Evolutionary conservation across 2,329 filamentous ascomycete species (phyloP).

Genomic region (Curvularia eragrostidis): DNA sequence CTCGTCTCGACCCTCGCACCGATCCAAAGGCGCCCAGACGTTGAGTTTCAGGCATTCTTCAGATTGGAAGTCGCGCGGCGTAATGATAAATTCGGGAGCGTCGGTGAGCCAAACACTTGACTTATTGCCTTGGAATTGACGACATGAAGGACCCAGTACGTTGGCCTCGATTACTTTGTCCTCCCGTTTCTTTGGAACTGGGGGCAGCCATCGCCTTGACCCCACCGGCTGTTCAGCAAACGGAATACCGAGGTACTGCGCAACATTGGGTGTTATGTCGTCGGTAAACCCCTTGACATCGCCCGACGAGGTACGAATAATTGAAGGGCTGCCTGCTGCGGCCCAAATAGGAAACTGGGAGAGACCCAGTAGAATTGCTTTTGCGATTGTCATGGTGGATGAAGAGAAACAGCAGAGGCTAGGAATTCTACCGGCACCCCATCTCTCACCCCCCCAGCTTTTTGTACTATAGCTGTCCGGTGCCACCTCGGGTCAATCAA

Average conservation of each 20-base stretch:
- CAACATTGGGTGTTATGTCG: conserved; percentile 45
- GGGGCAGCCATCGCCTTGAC: conserved; percentile 43
- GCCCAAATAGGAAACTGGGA: conserved; percentile 11
- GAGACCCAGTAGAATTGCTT: conserved; percentile 8
- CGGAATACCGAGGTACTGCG: conserved; percentile 50
- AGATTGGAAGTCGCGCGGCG: conserved; percentile 28
- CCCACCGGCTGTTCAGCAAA: conserved; percentile 48
- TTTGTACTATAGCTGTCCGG: background rate
- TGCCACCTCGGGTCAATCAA: background rate
- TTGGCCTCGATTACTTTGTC: conserved; percentile 35
- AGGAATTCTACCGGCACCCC: background rate
- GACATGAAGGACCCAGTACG: conserved; percentile 39
- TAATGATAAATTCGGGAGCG: conserved; percentile 33
- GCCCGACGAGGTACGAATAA: conserved; percentile 38
- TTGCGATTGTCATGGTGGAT: conserved; percentile 6
- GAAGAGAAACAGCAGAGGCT: background rate
- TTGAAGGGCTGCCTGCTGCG: conserved; percentile 25
- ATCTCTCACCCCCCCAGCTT: background rate
- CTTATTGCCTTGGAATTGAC: conserved; percentile 29
- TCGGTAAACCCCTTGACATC: conserved; percentile 44
- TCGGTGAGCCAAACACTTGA: conserved; percentile 34
- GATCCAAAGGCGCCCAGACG: conserved; percentile 53
- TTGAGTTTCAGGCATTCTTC: conserved; percentile 59
- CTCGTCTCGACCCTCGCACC: conserved; percentile 2
- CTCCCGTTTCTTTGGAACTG: conserved; percentile 28